Evolutionary conservation across 192 early-diverging fungal species (phyloP), one percentile per base, ranked within the genome.

Genomic region (Coemansia sp.): DNA sequence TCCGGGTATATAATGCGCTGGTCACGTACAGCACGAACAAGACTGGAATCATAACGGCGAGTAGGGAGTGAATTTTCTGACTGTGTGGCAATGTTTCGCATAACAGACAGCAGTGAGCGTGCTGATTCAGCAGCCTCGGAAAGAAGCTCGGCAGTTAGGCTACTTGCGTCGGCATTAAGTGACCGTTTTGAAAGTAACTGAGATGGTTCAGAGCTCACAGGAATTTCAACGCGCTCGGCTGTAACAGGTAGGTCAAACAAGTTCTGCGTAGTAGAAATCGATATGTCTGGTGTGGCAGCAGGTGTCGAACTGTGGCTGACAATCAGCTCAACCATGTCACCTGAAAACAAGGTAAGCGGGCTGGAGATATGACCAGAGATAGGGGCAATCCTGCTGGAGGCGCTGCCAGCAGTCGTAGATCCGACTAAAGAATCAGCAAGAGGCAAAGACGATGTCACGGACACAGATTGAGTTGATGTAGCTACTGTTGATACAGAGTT

Each of bases 51-150:
- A 22, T 62, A 56, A 11, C 56, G 47, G 35, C 25, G 47, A 54
- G 50, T 54, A n/a, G 49, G 21, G 0, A 32, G 29, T 5, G 41
- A 43, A n/a, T 56, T 54, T 5, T 73, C 71, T 11, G 71, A 55
- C 5, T 52, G 65, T 1, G 61, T 64, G 32, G 65, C 71, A 48
- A 67, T 59, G 27, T 67, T 61, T 22, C 65, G 65, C 65, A 73
- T 73, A 14, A 25, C 65, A 6, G 71, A 73, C 3, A 73, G 61
- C 12, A 73, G 29, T 7, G 71, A 73, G 2, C 41, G 53, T 4
- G 65, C 71, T 1, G 65, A 73, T 19, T 47, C 62, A 6, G 57
- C 14, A 11, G 68, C 68, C 21, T 60, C 66, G 14, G 57, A 19
- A 4, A 58, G 25, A 37, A n/a, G n/a, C 15, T 56, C 55, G 11